Evolutionary conservation across 2,329 filamentous ascomycete genomes (phyloP), one percentile per base, ranked within the genome.

Genomic region (Cladobotryum mycophilum): DNA sequence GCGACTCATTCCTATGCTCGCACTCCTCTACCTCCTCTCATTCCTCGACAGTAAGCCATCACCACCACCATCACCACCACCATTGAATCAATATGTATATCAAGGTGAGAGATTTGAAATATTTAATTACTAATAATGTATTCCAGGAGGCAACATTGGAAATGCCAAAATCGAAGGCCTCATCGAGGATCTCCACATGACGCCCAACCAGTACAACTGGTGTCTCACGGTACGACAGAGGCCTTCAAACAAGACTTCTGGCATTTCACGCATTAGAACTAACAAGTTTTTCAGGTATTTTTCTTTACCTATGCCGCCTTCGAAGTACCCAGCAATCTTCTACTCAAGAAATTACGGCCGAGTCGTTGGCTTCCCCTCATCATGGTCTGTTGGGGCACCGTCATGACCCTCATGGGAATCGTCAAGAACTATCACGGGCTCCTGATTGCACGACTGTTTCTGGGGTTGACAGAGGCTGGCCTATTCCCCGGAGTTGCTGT

Each of bases 291-390:
- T 11, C 25, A 30, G 25, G 80, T 89, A 54, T 93, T 95, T 73
- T 93, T 92, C 73, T 80, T 92, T 55, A 66, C 85, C 2, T 95
- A 93, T 62, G 76, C 85, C 2, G 73, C 85, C 17, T 89, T 89
- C 55, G 88, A 92, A 62, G 80, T 85, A 0, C 72, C 88, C n/a
- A 89, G 84, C 49, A 93, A 93, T 60, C 67, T 92, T 12, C 68
- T 92, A 7, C 78, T 93, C 49, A 93, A 92, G 66, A 79, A 76
- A 13, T 71, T 90, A 47, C 78, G 84, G 0, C 89, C 89, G 0
- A 86, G 81, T 37, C 69, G 88, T 45, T 95, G 90, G 71, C 76
- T 92, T 20, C 85, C 88, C 0, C 68, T 76, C 5, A 92, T 92
- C 59, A 91, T 95, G 83, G 67, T 88, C 1, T 71, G 80, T 1